phyloP scores from a whole-genome alignment of 2,329 filamentous ascomycete genomes.

The Trichoderma endophyticum region DNA sequence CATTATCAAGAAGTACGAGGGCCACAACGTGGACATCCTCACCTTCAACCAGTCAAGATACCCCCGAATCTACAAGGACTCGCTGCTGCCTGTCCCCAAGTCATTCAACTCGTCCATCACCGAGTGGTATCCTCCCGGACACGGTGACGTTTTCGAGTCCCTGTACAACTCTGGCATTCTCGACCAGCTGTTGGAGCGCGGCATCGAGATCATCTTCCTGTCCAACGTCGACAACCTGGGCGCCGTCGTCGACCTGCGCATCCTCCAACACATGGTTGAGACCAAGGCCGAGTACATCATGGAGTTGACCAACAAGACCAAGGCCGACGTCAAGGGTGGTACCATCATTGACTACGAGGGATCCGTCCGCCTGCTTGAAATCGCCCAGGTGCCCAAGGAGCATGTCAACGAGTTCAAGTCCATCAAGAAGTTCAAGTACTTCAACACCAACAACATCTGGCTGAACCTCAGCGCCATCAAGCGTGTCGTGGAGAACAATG shows the following conservation, averaged over 20 bases:
- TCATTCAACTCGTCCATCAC: slow-evolving; percentile 79
- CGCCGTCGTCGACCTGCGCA: slow-evolving; percentile 94
- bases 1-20: slow-evolving; percentile 99
- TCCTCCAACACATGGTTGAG: slow-evolving; percentile 99
- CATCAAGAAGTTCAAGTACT: slow-evolving; percentile 99
- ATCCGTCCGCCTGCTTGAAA: slow-evolving; percentile 93
- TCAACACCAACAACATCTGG: slow-evolving; percentile 99
- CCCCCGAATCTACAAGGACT: slow-evolving; percentile 97
- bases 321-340: slow-evolving; percentile 99
- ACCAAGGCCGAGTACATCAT: slow-evolving; percentile 98
- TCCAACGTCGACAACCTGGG: slow-evolving; percentile 99
- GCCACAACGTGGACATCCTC: slow-evolving; percentile 98
- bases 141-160: slow-evolving; percentile 99
- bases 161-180: slow-evolving; percentile 99
- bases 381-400: slow-evolving; percentile 98
- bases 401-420: slow-evolving; percentile 99
- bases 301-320: slow-evolving; percentile 99
- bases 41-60: slow-evolving; percentile 99
- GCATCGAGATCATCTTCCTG: slow-evolving; percentile 96
- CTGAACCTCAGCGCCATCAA: slow-evolving; percentile 97
- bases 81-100: slow-evolving; percentile 92
- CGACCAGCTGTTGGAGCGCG: slow-evolving; percentile 90
- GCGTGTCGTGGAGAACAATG: slow-evolving; percentile 96
- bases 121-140: slow-evolving; percentile 98
- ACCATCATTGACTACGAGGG: slow-evolving; percentile 99